These are phyloP conservation scores for Elongisporangium undulatum DNA, from an alignment of 352 stramenopile species.

Conservation along the genomic window DNA sequence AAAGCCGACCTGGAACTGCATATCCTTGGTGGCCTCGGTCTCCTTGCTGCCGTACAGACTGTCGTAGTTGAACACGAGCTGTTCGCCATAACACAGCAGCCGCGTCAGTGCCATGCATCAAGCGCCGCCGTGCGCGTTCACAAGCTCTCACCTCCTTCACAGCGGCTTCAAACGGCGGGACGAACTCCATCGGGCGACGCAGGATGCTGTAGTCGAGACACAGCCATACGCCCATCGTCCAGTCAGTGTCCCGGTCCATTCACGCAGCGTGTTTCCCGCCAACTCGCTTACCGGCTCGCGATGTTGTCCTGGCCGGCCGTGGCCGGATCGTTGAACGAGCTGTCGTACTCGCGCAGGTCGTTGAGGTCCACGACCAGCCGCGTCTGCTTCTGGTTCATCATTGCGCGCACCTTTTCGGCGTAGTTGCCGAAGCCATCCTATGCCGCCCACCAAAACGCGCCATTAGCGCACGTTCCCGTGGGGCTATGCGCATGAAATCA, in stretches of 20 bases:
- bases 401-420: slow-evolving; percentile 70
- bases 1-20: slow-evolving; percentile 89
- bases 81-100: background rate
- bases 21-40: slow-evolving; percentile 55
- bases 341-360: slow-evolving; percentile 89
- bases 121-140: background rate
- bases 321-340: slow-evolving; percentile 62
- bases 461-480: background rate
- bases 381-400: slow-evolving; percentile 72
- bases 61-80: slow-evolving; percentile 76
- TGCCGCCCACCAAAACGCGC: background rate
- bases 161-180: slow-evolving; percentile 80
- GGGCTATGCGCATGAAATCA: no score
- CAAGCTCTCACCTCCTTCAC: slow-evolving; percentile 49
- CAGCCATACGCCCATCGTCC: background rate
- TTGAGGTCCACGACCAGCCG: slow-evolving; percentile 89
- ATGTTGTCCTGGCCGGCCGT: slow-evolving; percentile 68
- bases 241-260: slow-evolving; percentile 2
- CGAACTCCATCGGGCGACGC: slow-evolving; percentile 77
- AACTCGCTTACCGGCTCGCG: slow-evolving; percentile 31
- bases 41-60: slow-evolving; percentile 80
- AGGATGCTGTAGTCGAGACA: slow-evolving; percentile 30
- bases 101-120: background rate
- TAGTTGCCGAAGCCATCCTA: slow-evolving; percentile 77
- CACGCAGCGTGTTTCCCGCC: no score